A percentile compares a stretch with the other conserved stretches of the same genome.
Evolutionary conservation across 2,329 filamentous ascomycete genomes (phyloP).

Genomic region (Microdochium nivale): DNA sequence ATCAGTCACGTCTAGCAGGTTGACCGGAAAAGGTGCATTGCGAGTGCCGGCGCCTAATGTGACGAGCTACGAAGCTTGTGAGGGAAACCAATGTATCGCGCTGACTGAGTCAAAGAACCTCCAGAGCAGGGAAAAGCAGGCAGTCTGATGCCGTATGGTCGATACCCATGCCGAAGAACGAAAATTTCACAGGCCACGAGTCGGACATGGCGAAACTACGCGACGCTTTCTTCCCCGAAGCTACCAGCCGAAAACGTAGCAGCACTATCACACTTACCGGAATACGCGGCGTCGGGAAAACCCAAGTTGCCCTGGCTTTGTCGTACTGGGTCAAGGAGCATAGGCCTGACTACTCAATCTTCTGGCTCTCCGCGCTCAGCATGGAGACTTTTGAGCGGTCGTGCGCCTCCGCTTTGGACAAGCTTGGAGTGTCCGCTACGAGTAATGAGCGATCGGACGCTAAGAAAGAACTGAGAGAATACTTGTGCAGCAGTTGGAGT

Average conservation of each 20-base stretch:
- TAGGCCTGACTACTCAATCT: conserved; percentile 24
- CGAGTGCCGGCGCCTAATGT: no score
- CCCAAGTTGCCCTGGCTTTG: conserved; percentile 26
- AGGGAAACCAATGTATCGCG: no score
- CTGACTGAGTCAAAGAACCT: no score
- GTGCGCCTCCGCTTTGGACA: conserved; percentile 22
- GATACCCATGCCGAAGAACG: neutral
- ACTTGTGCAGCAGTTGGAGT: conserved; percentile 16
- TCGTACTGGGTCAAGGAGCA: conserved; percentile 16
- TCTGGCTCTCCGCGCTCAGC: conserved; percentile 27
- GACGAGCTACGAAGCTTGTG: no score
- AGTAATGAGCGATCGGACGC: conserved; percentile 19
- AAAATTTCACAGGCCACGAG: neutral
- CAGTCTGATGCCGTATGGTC: no score
- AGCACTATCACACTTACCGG: conserved; percentile 16
- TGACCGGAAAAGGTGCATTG: no score
- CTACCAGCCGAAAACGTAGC: neutral
- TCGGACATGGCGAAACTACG: neutral
- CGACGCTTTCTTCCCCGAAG: neutral
- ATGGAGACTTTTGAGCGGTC: conserved; percentile 21
- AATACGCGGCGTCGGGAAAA: conserved; percentile 27
- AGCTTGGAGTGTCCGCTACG: conserved; percentile 14
- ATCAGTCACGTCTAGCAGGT: no score
- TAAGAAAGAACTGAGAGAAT: conserved; percentile 23
- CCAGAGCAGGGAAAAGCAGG: no score